Conservation (phyloP, 441 rosid species). For the Syzygium syzygioides region DNA sequence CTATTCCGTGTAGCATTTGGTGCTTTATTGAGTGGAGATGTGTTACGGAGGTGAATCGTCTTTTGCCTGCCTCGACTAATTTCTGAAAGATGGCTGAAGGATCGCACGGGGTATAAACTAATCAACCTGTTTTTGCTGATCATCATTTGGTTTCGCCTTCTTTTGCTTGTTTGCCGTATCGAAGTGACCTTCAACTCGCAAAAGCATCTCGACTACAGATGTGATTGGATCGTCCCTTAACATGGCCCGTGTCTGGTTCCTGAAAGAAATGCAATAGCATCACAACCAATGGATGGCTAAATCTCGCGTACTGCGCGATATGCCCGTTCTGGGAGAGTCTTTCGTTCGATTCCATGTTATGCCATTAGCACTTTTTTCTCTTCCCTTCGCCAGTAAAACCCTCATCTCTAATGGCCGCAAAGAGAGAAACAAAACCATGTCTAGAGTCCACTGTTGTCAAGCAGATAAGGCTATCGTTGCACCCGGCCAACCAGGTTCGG, state of each 20-base stretch:
- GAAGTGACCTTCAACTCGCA: neutral
- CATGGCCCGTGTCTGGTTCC: neutral
- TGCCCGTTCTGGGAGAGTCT: neutral
- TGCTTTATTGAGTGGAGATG: neutral
- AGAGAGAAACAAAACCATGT: neutral
- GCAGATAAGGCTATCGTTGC: neutral
- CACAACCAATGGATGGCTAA: neutral
- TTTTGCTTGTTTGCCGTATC: neutral
- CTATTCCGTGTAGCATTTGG: neutral
- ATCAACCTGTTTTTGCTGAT: neutral
- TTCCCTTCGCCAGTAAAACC: neutral
- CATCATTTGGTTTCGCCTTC: neutral
- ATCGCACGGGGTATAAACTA: neutral
- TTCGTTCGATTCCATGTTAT: neutral
- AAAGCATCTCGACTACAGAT: neutral
- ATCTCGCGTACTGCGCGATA: neutral
- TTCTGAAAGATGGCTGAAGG: neutral
- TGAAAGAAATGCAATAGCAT: neutral
- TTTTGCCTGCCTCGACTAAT: neutral
- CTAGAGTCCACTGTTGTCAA: neutral
- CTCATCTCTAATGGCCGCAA: neutral
- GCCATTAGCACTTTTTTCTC: neutral
- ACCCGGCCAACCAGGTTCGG: neutral
- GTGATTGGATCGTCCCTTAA: neutral
- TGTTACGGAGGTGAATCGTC: neutral